Evolutionary conservation across 495 filamentous ascomycete genomes (phyloP), one percentile per base, ranked within the genome.

Genomic region (Chaetomium fimeti): DNA sequence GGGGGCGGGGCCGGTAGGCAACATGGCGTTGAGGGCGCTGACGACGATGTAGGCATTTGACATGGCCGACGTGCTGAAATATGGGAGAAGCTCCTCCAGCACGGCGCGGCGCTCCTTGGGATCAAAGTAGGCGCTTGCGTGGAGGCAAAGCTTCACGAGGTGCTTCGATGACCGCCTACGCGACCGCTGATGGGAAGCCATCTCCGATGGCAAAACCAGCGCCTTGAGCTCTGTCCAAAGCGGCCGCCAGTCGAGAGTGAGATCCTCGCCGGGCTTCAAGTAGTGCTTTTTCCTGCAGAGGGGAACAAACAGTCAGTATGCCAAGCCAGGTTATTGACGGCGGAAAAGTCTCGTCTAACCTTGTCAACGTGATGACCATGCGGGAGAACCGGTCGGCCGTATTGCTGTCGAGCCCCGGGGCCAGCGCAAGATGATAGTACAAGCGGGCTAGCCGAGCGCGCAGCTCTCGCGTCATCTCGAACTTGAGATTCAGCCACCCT

Each of bases 401-500:
- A 66, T 79, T 80, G 53, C 82, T 82, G 70, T 98, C 95, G 57
- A 99, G 80, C 5, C 95, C 94, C 1, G 93, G 93, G 36, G 94
- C 92, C 52, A 99, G 83, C 6, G 91, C 83, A 38, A 99, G 87
- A 79, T 97, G 92, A 78, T 95, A 99, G 76, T 97, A 99, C 22
- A 99, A 80, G 71, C 85, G 90, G 20, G 92, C 89, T 25, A 99
- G 87, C 74, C 86, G 91, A 62, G 92, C 85, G 56, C 94, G 83
- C 51, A 93, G 87, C 64, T 86, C 87, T 60, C 88, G 84, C 51
- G 92, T 91, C 62, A 94, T 90, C 77, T 98, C 95, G 72, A 97
- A 99, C 78, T 99, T 99, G 72, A 98, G 84, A 11, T 88, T 88
- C 27, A 99, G 81, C 95, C 94, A 99, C 77, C 89, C 92, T 72